Evolutionary conservation across 768 basidiomycete species (phyloP).

Genomic region (Amanita molliuscula): DNA sequence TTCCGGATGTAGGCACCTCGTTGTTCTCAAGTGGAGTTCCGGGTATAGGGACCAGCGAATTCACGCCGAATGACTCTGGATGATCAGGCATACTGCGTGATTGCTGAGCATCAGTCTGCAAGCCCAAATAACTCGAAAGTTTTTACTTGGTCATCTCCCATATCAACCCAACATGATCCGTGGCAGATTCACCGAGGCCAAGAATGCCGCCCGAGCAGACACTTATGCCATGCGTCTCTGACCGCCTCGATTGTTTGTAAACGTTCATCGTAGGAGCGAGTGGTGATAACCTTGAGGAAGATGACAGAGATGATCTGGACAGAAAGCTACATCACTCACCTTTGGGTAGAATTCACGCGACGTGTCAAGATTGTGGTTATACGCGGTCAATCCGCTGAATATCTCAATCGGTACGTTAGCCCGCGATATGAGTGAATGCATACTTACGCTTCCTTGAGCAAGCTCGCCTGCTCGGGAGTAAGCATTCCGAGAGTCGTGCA

Average conservation of each 20-base stretch:
- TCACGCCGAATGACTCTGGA: constrained; percentile 98
- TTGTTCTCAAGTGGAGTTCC: constrained; percentile 92
- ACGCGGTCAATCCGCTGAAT: constrained; percentile 81
- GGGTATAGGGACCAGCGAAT: constrained; percentile 90
- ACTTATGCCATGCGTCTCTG: constrained; percentile 88
- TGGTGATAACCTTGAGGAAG: constrained; percentile 75
- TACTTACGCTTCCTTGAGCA: constrained; percentile 85
- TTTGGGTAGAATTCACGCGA: constrained; percentile 96
- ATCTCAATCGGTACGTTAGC: constrained; percentile 8
- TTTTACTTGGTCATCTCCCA: constrained; percentile 81
- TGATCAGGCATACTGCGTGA: constrained; percentile 76
- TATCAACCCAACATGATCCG: constrained; percentile 87
- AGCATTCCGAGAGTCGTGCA: constrained; percentile 99
- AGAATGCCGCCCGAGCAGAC: constrained; percentile 97
- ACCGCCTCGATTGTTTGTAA: constrained; percentile 85
- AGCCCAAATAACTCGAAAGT: constrained; percentile 17
- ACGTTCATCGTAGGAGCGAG: constrained; percentile 89
- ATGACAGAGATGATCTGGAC: neutral
- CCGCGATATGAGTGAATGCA: neutral
- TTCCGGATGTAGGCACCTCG: constrained; percentile 47
- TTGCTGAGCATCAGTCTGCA: constrained; percentile 4
- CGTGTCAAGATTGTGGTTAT: constrained; percentile 98
- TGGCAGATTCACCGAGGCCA: constrained; percentile 85
- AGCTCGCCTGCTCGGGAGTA: constrained; percentile 81
- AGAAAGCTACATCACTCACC: constrained; percentile 28